Evolutionary conservation across 805 yeast species (phyloP).

Genomic region (Monosporozyma aerobia): DNA sequence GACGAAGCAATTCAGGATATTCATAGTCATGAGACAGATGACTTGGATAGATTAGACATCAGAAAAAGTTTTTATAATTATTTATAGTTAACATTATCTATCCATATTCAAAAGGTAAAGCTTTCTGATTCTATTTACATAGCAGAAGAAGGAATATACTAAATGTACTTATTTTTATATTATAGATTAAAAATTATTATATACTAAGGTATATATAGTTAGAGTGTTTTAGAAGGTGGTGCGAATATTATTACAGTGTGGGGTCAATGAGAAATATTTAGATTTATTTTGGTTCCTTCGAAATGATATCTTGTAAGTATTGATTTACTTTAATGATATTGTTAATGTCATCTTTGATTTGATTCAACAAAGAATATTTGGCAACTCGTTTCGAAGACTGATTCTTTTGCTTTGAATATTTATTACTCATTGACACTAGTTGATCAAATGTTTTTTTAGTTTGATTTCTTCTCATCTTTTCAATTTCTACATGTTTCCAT

Average conservation of each 20-base stretch:
- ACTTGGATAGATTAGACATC: background rate
- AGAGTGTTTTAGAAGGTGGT: background rate
- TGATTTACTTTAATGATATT: conserved; percentile 21
- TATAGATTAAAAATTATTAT: background rate
- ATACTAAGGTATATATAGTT: background rate
- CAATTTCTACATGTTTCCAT: conserved; percentile 30
- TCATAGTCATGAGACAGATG: background rate
- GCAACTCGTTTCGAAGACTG: conserved; percentile 21
- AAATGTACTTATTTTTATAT: background rate
- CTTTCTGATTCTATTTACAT: background rate
- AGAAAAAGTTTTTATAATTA: background rate
- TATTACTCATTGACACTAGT: conserved; percentile 4
- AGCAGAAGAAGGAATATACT: background rate
- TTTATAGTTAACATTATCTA: background rate
- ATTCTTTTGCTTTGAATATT: background rate
- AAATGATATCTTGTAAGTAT: conserved; percentile 13
- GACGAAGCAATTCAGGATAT: conserved; percentile 1
- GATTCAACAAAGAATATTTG: conserved; percentile 24
- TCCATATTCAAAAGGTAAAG: too few species aligned
- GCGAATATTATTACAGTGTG: background rate
- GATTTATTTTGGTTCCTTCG: background rate
- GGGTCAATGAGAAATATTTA: background rate
- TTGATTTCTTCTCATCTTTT: conserved; percentile 24
- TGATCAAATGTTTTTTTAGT: conserved; percentile 25
- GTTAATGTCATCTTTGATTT: conserved; percentile 26